These are phyloP conservation scores for Drechslerella coelobrocha DNA, from an alignment of 2,329 filamentous ascomycete species.

Conservation along the genomic window DNA sequence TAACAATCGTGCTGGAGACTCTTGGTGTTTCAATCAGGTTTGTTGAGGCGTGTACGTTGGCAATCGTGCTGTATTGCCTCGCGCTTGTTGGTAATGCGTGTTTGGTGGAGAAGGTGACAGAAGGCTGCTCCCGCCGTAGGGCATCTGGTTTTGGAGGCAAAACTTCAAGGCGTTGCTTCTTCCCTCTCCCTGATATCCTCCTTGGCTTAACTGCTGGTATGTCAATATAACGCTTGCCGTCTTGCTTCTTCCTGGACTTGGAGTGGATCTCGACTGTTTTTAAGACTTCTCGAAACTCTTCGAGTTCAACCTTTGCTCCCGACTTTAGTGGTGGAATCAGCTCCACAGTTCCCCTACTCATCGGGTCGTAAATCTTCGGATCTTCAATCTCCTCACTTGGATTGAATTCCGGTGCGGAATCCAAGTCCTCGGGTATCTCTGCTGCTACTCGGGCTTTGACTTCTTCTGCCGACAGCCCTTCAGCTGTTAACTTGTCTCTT, in stretches of 20 bases:
- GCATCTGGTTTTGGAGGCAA: background rate
- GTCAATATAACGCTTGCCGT: constrained; percentile 41
- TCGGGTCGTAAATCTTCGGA: constrained; percentile 17
- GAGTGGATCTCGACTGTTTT: constrained; percentile 30
- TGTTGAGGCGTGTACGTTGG: too few relatives aligned
- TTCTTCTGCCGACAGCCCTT: constrained; percentile 23
- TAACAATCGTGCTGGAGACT: too few relatives aligned
- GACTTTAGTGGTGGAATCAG: constrained; percentile 7
- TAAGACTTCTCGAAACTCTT: constrained; percentile 15
- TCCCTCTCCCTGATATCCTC: constrained; percentile 21
- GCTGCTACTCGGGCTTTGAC: constrained; percentile 19
- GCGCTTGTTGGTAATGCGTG: constrained; percentile 22
- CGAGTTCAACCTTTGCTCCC: constrained; percentile 51
- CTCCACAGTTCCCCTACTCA: constrained; percentile 10
- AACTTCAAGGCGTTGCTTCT: background rate
- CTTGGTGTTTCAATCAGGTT: too few relatives aligned
- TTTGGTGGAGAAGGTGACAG: constrained; percentile 37
- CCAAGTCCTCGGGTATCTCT: constrained; percentile 19
- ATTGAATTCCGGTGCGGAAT: constrained; percentile 32
- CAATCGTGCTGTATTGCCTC: constrained; percentile 28
- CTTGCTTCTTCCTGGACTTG: constrained; percentile 37
- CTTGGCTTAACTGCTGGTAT: constrained; percentile 34
- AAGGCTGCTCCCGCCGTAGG: background rate
- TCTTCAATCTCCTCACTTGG: constrained; percentile 15
- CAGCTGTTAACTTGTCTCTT: constrained; percentile 17